Base-by-base conservation (phyloP, 768 basidiomycete species). In the Mycena indigotica region DNA sequence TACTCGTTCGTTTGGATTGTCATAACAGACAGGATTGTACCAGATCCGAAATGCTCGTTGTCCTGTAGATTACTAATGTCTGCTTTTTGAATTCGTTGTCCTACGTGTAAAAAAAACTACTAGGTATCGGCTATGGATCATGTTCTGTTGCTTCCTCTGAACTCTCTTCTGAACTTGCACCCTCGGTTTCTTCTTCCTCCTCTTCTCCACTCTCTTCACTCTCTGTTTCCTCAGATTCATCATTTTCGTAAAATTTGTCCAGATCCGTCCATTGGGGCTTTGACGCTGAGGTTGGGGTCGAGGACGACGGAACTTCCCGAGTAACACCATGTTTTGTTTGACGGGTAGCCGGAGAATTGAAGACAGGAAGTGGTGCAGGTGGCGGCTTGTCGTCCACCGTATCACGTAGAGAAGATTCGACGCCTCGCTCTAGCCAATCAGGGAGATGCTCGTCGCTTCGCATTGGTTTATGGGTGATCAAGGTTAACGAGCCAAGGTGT, bases 361-460 rank as follows among this genome's bases (percentile, higher is more conserved):
- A 66, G 17, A 66, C 71, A 38, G 73, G 72, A 19, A 70, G 67
- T 6, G 66, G 67, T 21, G 73, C 69, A 28, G 71, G 66, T 1
- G 63, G 62, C 12, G 46, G 46, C n/a, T 26, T 8, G 55, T 88
- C 88, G 10, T 88, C 86, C 45, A 80, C 82, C 19, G 75, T 77
- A 58, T 93, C 88, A 56, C 95, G 82, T 55, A 98, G 72, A 0
- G 82, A 77, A 1, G 90, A 74, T 62, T 94, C 91, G 3, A 91
- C 91, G 0, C 93, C 94, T 53, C 84, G 79, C 70, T 95, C 93
- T 4, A 90, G 78, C 95, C 95, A 97, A 65, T 93, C 92, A 0
- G 93, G 91, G 0, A 96, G 55, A 57, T 76, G 50, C 28, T 70
- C 75, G 56, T 87, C 84, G 41, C 77, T 73, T 4, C 73, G 75